phyloP scores from a whole-genome alignment of 2,329 filamentous ascomycete genomes.

The Neopestalotiopsis sp. region DNA sequence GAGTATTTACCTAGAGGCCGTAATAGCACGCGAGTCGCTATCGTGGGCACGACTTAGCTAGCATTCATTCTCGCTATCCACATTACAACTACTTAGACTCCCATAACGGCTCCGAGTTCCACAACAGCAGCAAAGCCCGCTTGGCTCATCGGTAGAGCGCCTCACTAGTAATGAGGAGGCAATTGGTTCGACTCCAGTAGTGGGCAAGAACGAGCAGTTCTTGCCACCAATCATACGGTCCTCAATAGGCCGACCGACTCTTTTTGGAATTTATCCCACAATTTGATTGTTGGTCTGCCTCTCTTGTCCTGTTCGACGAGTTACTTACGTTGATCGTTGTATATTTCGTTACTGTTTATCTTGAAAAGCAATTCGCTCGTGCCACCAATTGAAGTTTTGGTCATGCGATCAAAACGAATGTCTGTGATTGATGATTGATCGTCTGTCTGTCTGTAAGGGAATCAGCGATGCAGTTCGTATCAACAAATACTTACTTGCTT shows the following conservation, averaged over 20 bases:
- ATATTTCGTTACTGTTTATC: too few species aligned
- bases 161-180: slow-evolving; percentile 12
- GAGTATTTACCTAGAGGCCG: too few species aligned
- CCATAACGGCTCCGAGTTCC: neutral
- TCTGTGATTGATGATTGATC: too few species aligned
- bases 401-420: too few species aligned
- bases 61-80: neutral
- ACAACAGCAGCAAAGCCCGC: neutral
- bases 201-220: slow-evolving; percentile 4
- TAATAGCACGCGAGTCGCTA: too few species aligned
- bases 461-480: too few species aligned
- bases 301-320: neutral
- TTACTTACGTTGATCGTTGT: too few species aligned
- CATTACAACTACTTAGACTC: neutral
- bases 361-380: too few species aligned
- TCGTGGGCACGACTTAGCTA: neutral
- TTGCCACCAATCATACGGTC: slow-evolving; percentile 1
- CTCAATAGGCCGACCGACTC: neutral
- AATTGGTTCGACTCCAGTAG: slow-evolving; percentile 6
- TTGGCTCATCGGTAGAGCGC: slow-evolving; percentile 11
- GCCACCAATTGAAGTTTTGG: too few species aligned
- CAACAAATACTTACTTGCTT: too few species aligned
- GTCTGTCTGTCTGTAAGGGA: too few species aligned
- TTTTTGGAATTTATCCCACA: neutral
- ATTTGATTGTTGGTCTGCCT: neutral